phyloP scores from a whole-genome alignment of 192 early-diverging fungal species.

The Podila clonocystis region DNA sequence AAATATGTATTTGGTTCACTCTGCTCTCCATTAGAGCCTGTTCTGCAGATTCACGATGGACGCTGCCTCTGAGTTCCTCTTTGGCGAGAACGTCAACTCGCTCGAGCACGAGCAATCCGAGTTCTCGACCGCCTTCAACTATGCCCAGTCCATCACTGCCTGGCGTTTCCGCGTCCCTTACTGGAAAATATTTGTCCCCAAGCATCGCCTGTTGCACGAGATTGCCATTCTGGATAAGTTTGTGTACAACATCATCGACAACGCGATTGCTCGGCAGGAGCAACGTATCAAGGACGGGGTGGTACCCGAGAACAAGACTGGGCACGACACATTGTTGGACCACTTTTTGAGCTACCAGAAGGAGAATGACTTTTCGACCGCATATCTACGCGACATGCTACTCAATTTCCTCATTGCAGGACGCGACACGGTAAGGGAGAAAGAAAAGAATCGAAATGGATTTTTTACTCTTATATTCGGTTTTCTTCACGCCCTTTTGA shows the following conservation, averaged over 20 bases:
- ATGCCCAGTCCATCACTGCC: slow-evolving; percentile 27
- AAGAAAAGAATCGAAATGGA: no score
- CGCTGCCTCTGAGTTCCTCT: slow-evolving; percentile 42
- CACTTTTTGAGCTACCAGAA: slow-evolving; percentile 39
- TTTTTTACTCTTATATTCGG: no score
- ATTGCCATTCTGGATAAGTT: slow-evolving; percentile 37
- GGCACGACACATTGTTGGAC: slow-evolving; percentile 23
- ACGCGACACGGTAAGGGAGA: slow-evolving; percentile 34
- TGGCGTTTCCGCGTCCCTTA: slow-evolving; percentile 45
- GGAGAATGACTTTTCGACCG: slow-evolving; percentile 21
- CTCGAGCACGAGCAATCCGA: slow-evolving; percentile 19
- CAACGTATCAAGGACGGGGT: neutral
- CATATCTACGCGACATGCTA: slow-evolving; percentile 45
- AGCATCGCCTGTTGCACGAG: neutral
- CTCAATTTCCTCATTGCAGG: slow-evolving; percentile 46
- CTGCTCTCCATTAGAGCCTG: slow-evolving; percentile 3
- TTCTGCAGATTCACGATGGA: slow-evolving; percentile 44
- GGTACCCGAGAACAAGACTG: neutral
- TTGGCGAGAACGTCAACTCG: slow-evolving; percentile 35
- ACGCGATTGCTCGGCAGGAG: slow-evolving; percentile 19
- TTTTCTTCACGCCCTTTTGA: neutral
- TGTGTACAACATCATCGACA: slow-evolving; percentile 43
- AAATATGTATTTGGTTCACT: neutral
- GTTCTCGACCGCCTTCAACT: slow-evolving; percentile 37
- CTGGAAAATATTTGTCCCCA: slow-evolving; percentile 29